A percentile compares a stretch with the other conserved stretches of the same genome.
These are phyloP conservation scores for Aspergillus ostianus DNA, from an alignment of 495 filamentous ascomycete species.

Conservation along the genomic window DNA sequence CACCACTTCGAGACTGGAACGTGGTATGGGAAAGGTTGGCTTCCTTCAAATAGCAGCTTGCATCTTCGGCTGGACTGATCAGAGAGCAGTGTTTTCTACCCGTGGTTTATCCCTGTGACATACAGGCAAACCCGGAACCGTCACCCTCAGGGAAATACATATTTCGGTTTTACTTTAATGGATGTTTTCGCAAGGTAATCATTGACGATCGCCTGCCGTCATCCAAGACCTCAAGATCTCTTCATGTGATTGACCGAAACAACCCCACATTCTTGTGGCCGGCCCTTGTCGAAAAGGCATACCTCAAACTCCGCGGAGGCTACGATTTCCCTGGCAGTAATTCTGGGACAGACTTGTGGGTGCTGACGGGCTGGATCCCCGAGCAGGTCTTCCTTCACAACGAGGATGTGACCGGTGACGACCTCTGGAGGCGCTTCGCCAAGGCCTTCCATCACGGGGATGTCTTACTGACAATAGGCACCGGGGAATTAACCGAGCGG, in stretches of 20 bases:
- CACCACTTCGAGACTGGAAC: slow-evolving; percentile 62
- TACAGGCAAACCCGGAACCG: slow-evolving; percentile 47
- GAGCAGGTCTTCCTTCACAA: slow-evolving; percentile 90
- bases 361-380: slow-evolving; percentile 92
- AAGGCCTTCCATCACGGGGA: slow-evolving; percentile 74
- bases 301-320: slow-evolving; percentile 92
- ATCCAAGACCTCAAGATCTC: slow-evolving; percentile 65
- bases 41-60: neutral
- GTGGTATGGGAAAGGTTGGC: slow-evolving; percentile 57
- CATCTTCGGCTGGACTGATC: slow-evolving; percentile 19
- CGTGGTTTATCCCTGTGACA: slow-evolving; percentile 67
- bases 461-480: slow-evolving; percentile 86
- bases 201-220: slow-evolving; percentile 91
- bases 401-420: slow-evolving; percentile 70
- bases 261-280: slow-evolving; percentile 80
- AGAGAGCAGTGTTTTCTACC: slow-evolving; percentile 61
- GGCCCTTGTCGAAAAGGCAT: slow-evolving; percentile 94
- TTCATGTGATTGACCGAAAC: slow-evolving; percentile 87
- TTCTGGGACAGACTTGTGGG: slow-evolving; percentile 88
- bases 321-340: slow-evolving; percentile 99
- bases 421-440: slow-evolving; percentile 76
- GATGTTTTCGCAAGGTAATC: slow-evolving; percentile 78
- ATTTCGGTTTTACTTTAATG: slow-evolving; percentile 91
- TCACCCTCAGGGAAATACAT: slow-evolving; percentile 87
- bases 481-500: slow-evolving; percentile 68